A percentile compares a stretch with the other conserved stretches of the same genome.
Evolutionary conservation across 257 asterid genomes (phyloP).

Genomic region (Petunia secreta): DNA sequence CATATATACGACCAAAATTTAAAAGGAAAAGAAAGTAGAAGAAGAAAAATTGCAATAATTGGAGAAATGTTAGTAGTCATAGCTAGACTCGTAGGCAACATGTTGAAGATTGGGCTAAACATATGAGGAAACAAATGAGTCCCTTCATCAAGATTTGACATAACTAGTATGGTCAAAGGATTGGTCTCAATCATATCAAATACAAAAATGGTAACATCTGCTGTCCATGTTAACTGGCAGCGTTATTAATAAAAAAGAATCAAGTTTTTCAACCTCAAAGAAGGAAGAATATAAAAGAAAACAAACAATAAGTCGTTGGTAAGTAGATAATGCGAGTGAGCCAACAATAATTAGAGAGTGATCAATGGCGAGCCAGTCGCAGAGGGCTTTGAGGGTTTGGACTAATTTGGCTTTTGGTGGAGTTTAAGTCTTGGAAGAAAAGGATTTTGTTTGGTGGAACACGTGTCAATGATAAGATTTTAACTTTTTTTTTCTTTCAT

Average conservation of each 20-base stretch:
- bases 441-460: slow-evolving; percentile 22
- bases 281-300: neutral
- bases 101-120: slow-evolving; percentile 12
- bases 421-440: slow-evolving; percentile 46
- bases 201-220: neutral
- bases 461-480: slow-evolving; percentile 29
- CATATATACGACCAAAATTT: neutral
- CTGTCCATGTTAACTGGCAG: slow-evolving; percentile 19
- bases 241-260: neutral
- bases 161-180: slow-evolving; percentile 31
- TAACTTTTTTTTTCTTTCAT: neutral
- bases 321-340: slow-evolving; percentile 30
- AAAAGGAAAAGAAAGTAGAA: too few species aligned
- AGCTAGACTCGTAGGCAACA: slow-evolving; percentile 13
- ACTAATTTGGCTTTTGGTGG: slow-evolving; percentile 10
- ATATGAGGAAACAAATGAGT: neutral
- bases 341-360: slow-evolving; percentile 23
- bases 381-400: neutral
- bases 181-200: slow-evolving; percentile 27
- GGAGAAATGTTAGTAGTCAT: neutral
- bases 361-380: slow-evolving; percentile 37
- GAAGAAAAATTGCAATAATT: neutral
- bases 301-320: neutral
- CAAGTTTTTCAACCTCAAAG: slow-evolving; percentile 3
- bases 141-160: slow-evolving; percentile 39